Evolutionary conservation across 768 basidiomycete species (phyloP).

Genomic region (Calocybe indica): DNA sequence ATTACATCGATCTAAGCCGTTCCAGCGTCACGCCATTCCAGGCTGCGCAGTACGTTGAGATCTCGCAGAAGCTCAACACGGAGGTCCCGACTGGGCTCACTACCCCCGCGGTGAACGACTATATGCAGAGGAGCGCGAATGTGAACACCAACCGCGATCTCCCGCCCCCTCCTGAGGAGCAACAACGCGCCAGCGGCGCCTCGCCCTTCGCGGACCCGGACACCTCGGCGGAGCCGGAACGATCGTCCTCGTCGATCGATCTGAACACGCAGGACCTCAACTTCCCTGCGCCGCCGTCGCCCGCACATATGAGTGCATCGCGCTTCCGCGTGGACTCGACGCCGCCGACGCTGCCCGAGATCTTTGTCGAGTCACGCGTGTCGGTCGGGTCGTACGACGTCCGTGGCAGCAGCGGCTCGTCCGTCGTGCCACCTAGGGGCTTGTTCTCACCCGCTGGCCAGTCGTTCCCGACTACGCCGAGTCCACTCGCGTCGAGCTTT

Average conservation of each 20-base stretch:
- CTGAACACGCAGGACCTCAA: slow-evolving; percentile 21
- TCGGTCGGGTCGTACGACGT: slow-evolving; percentile 2
- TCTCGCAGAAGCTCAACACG: slow-evolving; percentile 49
- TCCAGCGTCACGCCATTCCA: slow-evolving; percentile 74
- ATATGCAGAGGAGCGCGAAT: slow-evolving; percentile 2
- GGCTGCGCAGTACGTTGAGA: slow-evolving; percentile 69
- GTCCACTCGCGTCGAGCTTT: slow-evolving; percentile 33
- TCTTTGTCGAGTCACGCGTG: slow-evolving; percentile 27
- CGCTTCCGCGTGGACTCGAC: slow-evolving; percentile 40
- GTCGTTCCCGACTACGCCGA: slow-evolving; percentile 33
- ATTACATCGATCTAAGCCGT: slow-evolving; percentile 61
- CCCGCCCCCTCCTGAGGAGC: slow-evolving; percentile 4
- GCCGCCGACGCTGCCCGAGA: slow-evolving; percentile 52
- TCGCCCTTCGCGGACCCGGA: slow-evolving; percentile 26
- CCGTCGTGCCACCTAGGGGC: slow-evolving; percentile 6
- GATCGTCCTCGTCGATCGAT: slow-evolving; percentile 8
- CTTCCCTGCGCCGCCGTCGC: slow-evolving; percentile 35
- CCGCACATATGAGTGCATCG: slow-evolving; percentile 20
- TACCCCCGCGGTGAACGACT: slow-evolving; percentile 22
- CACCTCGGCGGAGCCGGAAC: slow-evolving; percentile 4
- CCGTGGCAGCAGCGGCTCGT: slow-evolving; percentile 8
- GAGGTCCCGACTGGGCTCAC: slow-evolving; percentile 29
- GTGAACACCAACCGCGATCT: background rate
- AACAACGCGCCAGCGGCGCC: background rate
- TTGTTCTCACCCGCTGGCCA: slow-evolving; percentile 13